Base-by-base conservation (phyloP, 140 eudicot genomes). In the Bidens hawaiensis region DNA sequence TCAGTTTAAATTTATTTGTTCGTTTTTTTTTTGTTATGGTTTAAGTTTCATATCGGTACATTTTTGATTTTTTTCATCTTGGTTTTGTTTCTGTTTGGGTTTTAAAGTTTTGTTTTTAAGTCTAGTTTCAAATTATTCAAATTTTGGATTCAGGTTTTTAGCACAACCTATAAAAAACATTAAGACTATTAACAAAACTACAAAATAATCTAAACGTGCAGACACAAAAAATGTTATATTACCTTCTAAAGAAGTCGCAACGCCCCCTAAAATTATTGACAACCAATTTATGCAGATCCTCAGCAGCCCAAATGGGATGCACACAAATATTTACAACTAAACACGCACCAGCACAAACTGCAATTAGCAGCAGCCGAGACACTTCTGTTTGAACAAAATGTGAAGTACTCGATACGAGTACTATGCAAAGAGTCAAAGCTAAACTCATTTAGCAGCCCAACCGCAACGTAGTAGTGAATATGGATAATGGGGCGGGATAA, bases 231-330 rank as follows among this genome's bases (percentile, higher is more conserved):
- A 25, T 10, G 2, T 0, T 27, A 38, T 13, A 2, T 34, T 54
- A 90, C 97, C 95, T 83, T 90, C 97, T 52, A 90, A 75, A 14
- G 97, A 90, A 57, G 81, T 47, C 42, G 95, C 97, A 70, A 90
- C 97, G 22, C 86, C 88, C n/a, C 77, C 74, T 79, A 58, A 89
- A 86, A 63, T 89, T 89, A 59, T 83, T 89, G 41, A 83, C 97
- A 21, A 89, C 95, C 68, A 86, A 76, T 64, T 83, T 83, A 69
- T 89, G 97, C n/a, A n/a, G n/a, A n/a, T n/a, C n/a, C n/a, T n/a
- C n/a, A n/a, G n/a, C n/a, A n/a, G n/a, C n/a, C n/a, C 97, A 89
- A 61, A 81, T 83, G 21, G 97, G 97, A 73, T 72, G 86, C 31
- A 90, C 73, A 54, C 90, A 90, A 22, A 84, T 62, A 69, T 79